A percentile compares a stretch with the other conserved stretches of the same genome.
Evolutionary conservation across 176 grass and related monocot species (phyloP).

Genomic region (Rhynchospora breviuscula): DNA sequence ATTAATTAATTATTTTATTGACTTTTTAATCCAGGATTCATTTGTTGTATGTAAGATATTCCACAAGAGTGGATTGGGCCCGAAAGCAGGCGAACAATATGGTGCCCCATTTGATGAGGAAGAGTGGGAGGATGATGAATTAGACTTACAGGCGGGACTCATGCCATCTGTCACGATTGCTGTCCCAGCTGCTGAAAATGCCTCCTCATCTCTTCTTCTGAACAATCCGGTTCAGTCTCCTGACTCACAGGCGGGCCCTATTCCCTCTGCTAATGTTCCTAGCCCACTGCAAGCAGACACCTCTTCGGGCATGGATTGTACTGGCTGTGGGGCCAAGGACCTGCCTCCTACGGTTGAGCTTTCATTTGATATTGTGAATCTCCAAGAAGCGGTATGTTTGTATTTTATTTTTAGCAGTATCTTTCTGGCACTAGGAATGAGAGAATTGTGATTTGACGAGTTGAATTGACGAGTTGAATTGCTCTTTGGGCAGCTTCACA

Average conservation of each 20-base stretch:
- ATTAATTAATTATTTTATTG: background rate
- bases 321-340: slow-evolving; percentile 13
- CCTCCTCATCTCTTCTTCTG: background rate
- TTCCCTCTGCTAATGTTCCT: slow-evolving; percentile 16
- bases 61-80: slow-evolving; percentile 75
- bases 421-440: background rate
- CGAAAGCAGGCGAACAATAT: slow-evolving; percentile 79
- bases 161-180: background rate
- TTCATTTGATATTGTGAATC: slow-evolving; percentile 9
- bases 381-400: slow-evolving; percentile 6
- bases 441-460: background rate
- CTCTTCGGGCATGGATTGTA: slow-evolving; percentile 26
- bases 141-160: background rate
- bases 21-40: slow-evolving; percentile 51
- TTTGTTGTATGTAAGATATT: slow-evolving; percentile 85
- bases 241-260: background rate
- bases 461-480: background rate
- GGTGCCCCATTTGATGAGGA: slow-evolving; percentile 83
- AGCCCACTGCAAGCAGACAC: slow-evolving; percentile 25
- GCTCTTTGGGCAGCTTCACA: slow-evolving; percentile 34
- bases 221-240: background rate
- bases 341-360: background rate
- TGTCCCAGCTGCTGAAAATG: background rate
- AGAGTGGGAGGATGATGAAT: slow-evolving; percentile 55
- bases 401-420: slow-evolving; percentile 6